Conservation (phyloP, 371 early-diverging fungal genomes). For the Apophysomyces sp. region DNA sequence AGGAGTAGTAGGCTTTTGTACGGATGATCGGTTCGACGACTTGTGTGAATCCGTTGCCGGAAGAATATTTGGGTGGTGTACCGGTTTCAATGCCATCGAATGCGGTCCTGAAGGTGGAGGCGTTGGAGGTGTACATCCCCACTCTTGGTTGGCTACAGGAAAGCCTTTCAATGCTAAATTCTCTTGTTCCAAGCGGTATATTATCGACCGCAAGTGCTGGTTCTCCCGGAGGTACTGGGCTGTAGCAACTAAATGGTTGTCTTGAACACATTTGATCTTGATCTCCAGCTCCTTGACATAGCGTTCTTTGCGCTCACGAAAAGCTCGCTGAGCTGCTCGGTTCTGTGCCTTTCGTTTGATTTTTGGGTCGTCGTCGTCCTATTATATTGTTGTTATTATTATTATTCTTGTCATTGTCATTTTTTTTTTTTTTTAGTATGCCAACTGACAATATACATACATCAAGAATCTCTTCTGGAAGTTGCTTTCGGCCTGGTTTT, state of each 20-base stretch:
- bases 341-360: conserved; percentile 76
- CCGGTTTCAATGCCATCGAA: neutral
- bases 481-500: conserved; percentile 37
- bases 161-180: conserved; percentile 38
- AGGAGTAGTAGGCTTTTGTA: neutral
- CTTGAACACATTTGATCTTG: conserved; percentile 58
- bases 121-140: neutral
- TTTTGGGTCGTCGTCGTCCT: conserved; percentile 45
- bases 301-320: conserved; percentile 72
- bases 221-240: conserved; percentile 41
- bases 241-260: conserved; percentile 36
- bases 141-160: conserved; percentile 12
- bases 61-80: conserved; percentile 11
- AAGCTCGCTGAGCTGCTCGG: conserved; percentile 76
- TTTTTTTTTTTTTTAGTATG: neutral
- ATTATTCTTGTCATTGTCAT: too few relatives aligned
- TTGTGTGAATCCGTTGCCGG: neutral
- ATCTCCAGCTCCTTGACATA: conserved; percentile 67
- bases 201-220: conserved; percentile 30
- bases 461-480: conserved; percentile 20
- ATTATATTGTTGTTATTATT: too few relatives aligned
- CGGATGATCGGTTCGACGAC: neutral
- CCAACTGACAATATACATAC: conserved; percentile 6
- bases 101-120: conserved; percentile 11
- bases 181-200: conserved; percentile 40